phyloP scores from a whole-genome alignment of 2,329 filamentous ascomycete species.

The Chrysosporium queenslandicum region DNA sequence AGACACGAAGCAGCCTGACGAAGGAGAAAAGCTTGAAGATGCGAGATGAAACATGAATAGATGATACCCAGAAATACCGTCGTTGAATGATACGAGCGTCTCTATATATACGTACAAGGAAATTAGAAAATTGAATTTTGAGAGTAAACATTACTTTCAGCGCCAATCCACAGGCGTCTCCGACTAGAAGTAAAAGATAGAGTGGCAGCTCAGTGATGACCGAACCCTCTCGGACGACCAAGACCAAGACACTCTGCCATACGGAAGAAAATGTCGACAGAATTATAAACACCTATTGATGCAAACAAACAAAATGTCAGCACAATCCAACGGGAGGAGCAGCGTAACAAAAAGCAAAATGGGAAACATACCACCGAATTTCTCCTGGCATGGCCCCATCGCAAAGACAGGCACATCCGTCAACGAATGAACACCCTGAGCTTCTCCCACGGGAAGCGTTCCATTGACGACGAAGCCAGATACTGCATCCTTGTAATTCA shows the following conservation, averaged over 20 bases:
- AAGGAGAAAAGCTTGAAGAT: background rate
- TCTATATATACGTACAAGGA: background rate
- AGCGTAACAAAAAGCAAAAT: background rate
- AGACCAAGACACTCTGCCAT: slow-evolving; percentile 35
- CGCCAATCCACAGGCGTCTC: background rate
- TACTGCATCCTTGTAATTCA: slow-evolving; percentile 55
- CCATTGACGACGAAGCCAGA: slow-evolving; percentile 66
- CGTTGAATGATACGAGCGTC: too few species aligned
- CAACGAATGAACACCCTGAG: slow-evolving; percentile 63
- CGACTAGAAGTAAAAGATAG: background rate
- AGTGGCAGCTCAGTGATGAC: background rate
- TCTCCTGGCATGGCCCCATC: slow-evolving; percentile 65
- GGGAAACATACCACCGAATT: slow-evolving; percentile 52
- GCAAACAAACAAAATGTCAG: slow-evolving; percentile 6
- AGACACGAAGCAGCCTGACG: background rate
- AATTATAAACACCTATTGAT: slow-evolving; percentile 30
- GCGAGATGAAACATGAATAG: too few species aligned
- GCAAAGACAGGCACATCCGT: slow-evolving; percentile 73
- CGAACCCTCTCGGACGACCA: background rate
- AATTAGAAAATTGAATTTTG: slow-evolving; percentile 1
- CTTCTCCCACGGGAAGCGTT: slow-evolving; percentile 53
- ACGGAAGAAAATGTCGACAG: slow-evolving; percentile 34
- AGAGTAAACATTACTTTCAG: background rate
- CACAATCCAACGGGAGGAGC: background rate
- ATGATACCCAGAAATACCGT: slow-evolving; percentile 8